These are phyloP conservation scores for Oryza brachyantha DNA, from an alignment of 176 grass and related monocot genomes.

Conservation along the genomic window DNA sequence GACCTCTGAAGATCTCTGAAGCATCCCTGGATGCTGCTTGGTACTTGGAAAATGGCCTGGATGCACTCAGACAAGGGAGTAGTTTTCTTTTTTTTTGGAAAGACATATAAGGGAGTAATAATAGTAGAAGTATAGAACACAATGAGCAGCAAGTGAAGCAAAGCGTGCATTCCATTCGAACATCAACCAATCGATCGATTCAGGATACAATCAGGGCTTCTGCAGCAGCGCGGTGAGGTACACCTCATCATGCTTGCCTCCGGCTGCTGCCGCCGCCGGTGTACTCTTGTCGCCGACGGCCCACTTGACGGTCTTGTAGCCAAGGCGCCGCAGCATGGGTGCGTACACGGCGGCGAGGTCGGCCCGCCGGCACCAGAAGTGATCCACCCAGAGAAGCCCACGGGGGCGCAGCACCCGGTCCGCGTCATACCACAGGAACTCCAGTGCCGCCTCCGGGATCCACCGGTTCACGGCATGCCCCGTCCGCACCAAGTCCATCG, in stretches of 20 bases:
- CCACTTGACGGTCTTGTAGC: constrained; percentile 86
- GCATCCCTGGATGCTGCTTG: too few relatives aligned
- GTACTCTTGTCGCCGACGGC: constrained; percentile 53
- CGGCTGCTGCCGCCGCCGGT: constrained; percentile 7
- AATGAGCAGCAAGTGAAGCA: not conserved
- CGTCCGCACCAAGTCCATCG: constrained; percentile 79
- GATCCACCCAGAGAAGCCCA: constrained; percentile 85
- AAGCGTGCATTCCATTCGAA: not conserved
- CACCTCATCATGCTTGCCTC: constrained; percentile 50
- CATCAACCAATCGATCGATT: too few relatives aligned
- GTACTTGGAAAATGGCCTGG: too few relatives aligned
- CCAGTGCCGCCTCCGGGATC: constrained; percentile 72
- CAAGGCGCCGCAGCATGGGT: constrained; percentile 50
- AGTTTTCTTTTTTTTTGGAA: too few relatives aligned
- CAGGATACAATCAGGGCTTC: constrained; percentile 37
- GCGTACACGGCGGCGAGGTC: constrained; percentile 64
- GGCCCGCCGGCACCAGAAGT: constrained; percentile 71
- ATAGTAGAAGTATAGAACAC: too few relatives aligned
- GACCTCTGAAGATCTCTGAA: too few relatives aligned
- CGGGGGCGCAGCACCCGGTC: constrained; percentile 75
- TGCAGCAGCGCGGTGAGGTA: constrained; percentile 90
- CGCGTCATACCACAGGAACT: constrained; percentile 90
- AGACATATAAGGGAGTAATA: too few relatives aligned
- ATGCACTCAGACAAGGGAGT: too few relatives aligned
- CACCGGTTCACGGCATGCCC: constrained; percentile 95